These are phyloP conservation scores for Mycena maculata DNA, from an alignment of 768 basidiomycete species.

Conservation along the genomic window DNA sequence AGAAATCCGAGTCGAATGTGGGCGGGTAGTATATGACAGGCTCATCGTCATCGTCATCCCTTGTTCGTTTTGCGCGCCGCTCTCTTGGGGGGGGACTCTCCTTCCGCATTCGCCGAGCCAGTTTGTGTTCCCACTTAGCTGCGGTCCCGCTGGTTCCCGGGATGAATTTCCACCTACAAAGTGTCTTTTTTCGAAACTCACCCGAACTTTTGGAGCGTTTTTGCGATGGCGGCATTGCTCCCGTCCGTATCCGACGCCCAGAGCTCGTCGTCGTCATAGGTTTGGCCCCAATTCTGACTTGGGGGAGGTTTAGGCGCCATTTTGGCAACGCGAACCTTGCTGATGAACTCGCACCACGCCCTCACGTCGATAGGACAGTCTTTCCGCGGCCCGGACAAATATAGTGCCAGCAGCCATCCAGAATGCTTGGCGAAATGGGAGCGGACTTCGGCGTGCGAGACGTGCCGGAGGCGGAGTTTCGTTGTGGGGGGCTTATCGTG, in stretches of 20 bases:
- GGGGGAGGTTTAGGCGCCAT: neutral
- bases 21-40: slow-evolving; percentile 9
- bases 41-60: neutral
- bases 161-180: too few relatives aligned
- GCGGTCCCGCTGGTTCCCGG: too few relatives aligned
- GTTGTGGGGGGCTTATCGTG: slow-evolving; percentile 39
- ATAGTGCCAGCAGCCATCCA: slow-evolving; percentile 69
- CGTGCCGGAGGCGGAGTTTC: slow-evolving; percentile 56
- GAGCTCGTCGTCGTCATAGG: slow-evolving; percentile 23
- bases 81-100: too few relatives aligned
- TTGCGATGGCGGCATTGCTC: slow-evolving; percentile 10
- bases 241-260: slow-evolving; percentile 28
- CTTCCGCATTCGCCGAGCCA: too few relatives aligned
- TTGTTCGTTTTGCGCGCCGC: too few relatives aligned
- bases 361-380: slow-evolving; percentile 53
- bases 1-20: slow-evolving; percentile 67
- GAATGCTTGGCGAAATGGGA: slow-evolving; percentile 65
- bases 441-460: slow-evolving; percentile 64
- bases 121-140: too few relatives aligned
- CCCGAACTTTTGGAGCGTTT: too few relatives aligned
- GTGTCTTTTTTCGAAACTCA: slow-evolving; percentile 50
- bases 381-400: slow-evolving; percentile 42
- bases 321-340: slow-evolving; percentile 15
- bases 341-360: slow-evolving; percentile 62
- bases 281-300: slow-evolving; percentile 37